Conservation (phyloP, 495 filamentous ascomycete species). For the Penicillium cataractarum region DNA sequence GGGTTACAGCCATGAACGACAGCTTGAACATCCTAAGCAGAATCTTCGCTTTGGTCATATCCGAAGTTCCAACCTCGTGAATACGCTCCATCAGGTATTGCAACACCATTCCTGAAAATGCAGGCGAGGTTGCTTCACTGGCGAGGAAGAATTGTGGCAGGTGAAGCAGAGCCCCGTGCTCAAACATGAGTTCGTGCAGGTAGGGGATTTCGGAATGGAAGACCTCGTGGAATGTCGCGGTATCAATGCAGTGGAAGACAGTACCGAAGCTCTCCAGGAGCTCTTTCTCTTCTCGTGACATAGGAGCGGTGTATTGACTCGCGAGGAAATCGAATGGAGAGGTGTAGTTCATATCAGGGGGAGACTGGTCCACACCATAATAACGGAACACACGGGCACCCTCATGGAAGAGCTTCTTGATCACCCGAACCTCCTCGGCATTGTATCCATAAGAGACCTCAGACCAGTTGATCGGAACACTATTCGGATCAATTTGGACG, state of each 20-base stretch:
- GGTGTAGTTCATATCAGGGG: slow-evolving; percentile 71
- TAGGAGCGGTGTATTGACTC: slow-evolving; percentile 89
- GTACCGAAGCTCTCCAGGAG: slow-evolving; percentile 97
- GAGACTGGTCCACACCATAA: slow-evolving; percentile 84
- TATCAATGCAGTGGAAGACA: slow-evolving; percentile 97
- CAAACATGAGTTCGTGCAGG: slow-evolving; percentile 96
- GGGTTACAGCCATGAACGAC: slow-evolving; percentile 98
- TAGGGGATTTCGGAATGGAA: slow-evolving; percentile 97
- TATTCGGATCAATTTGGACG: slow-evolving; percentile 67
- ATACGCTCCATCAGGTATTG: slow-evolving; percentile 97
- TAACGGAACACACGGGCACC: slow-evolving; percentile 95
- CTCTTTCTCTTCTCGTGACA: slow-evolving; percentile 95
- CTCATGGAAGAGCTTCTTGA: slow-evolving; percentile 96
- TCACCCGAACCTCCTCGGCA: slow-evolving; percentile 93
- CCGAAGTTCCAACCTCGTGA: slow-evolving; percentile 88
- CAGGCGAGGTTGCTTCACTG: slow-evolving; percentile 94
- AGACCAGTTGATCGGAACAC: slow-evolving; percentile 86
- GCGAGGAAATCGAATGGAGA: slow-evolving; percentile 87
- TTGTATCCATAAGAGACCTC: slow-evolving; percentile 97
- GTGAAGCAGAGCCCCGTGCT: slow-evolving; percentile 90
- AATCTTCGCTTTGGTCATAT: slow-evolving; percentile 88
- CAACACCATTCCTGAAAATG: slow-evolving; percentile 96
- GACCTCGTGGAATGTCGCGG: slow-evolving; percentile 97
- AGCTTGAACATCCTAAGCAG: slow-evolving; percentile 95
- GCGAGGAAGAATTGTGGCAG: slow-evolving; percentile 98